Percentiles rank a stretch among this genome's conserved stretches.
phyloP scores from a whole-genome alignment of 257 asterid genomes.

The Salvia miltiorrhiza region DNA sequence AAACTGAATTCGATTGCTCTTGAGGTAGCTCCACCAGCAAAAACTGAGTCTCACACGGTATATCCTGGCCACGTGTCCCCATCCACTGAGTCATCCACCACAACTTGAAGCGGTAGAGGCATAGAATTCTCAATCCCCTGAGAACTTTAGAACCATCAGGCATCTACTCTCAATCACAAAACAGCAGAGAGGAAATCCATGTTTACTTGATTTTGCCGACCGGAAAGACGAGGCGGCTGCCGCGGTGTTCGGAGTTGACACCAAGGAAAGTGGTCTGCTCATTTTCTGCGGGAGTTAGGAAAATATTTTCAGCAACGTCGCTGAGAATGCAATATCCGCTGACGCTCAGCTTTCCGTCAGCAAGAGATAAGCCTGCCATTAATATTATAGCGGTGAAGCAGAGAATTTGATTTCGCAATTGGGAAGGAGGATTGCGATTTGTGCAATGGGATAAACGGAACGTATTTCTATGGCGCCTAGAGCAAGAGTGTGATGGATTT shows the following conservation, averaged over 20 bases:
- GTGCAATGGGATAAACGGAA: neutral
- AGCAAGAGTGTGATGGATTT: neutral
- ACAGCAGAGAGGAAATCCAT: neutral
- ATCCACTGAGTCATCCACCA: slow-evolving; percentile 95
- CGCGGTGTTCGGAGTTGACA: slow-evolving; percentile 44
- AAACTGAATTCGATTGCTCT: slow-evolving; percentile 18
- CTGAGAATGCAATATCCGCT: slow-evolving; percentile 47
- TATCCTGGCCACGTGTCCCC: slow-evolving; percentile 61
- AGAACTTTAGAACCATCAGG: neutral
- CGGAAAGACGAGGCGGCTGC: slow-evolving; percentile 58
- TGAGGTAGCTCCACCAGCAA: slow-evolving; percentile 58
- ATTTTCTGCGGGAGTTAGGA: slow-evolving; percentile 42
- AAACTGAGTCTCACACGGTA: slow-evolving; percentile 82
- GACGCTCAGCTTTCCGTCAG: slow-evolving; percentile 46
- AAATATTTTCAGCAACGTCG: slow-evolving; percentile 41
- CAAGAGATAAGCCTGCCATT: slow-evolving; percentile 49
- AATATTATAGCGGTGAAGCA: neutral
- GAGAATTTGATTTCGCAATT: neutral
- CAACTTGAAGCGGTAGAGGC: slow-evolving; percentile 65
- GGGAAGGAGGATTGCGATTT: too few relatives aligned
- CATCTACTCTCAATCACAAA: neutral
- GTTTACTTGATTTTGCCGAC: slow-evolving; percentile 67
- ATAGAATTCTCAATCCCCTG: slow-evolving; percentile 69
- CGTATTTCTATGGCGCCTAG: slow-evolving; percentile 7
- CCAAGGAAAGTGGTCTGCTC: slow-evolving; percentile 59